Evolutionary conservation across 257 asterid genomes (phyloP).

Genomic region (Mitragyna speciosa): DNA sequence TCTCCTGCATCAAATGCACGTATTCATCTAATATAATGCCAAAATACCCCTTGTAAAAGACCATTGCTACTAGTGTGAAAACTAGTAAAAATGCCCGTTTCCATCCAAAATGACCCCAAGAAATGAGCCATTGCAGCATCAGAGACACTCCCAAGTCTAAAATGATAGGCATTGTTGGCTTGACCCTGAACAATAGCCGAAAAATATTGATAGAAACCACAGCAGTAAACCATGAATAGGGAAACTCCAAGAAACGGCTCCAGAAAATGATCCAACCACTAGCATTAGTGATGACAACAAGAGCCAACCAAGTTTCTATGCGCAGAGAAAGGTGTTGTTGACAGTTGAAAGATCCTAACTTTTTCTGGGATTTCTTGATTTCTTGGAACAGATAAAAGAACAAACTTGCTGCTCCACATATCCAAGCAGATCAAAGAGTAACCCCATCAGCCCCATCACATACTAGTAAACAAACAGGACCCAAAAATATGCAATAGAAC

Average conservation of each 20-base stretch:
- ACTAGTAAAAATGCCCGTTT: slow-evolving; percentile 31
- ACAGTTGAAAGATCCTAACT: slow-evolving; percentile 21
- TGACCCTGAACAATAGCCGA: slow-evolving; percentile 35
- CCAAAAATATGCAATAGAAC: background rate
- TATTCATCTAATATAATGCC: slow-evolving; percentile 26
- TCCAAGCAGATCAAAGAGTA: slow-evolving; percentile 2
- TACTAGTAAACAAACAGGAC: background rate
- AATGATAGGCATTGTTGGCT: slow-evolving; percentile 32
- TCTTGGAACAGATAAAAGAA: background rate
- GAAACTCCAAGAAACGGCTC: slow-evolving; percentile 31
- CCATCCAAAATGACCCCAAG: slow-evolving; percentile 20
- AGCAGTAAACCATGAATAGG: slow-evolving; percentile 31
- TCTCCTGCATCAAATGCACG: slow-evolving; percentile 16
- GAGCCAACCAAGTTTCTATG: slow-evolving; percentile 35
- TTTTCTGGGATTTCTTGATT: slow-evolving; percentile 5
- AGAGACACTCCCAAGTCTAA: slow-evolving; percentile 34
- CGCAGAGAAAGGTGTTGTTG: slow-evolving; percentile 25
- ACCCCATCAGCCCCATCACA: background rate
- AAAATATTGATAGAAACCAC: slow-evolving; percentile 29
- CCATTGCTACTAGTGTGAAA: slow-evolving; percentile 27
- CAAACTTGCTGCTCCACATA: too few species aligned
- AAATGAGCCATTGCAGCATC: slow-evolving; percentile 26
- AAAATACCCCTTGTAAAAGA: slow-evolving; percentile 35
- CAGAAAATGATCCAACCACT: slow-evolving; percentile 32
- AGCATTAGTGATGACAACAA: slow-evolving; percentile 34